phyloP scores from a whole-genome alignment of 2,329 filamentous ascomycete genomes.

The Clarireedia paspali region DNA sequence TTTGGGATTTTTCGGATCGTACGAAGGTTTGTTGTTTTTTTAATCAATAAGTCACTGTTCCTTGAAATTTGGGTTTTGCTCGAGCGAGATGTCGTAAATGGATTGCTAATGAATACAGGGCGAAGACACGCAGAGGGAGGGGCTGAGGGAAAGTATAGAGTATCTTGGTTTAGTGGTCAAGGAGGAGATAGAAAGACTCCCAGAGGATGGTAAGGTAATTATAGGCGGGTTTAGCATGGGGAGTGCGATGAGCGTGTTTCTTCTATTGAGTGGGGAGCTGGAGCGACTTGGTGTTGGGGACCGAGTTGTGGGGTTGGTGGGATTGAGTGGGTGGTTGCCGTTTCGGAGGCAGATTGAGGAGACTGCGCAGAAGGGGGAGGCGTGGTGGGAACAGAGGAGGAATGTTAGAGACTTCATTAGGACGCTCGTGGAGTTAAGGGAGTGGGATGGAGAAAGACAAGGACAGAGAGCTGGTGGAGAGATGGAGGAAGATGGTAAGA shows the following conservation, averaged over 20 bases:
- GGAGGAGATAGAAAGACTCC: slow-evolving; percentile 6
- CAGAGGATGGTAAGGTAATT: slow-evolving; percentile 1
- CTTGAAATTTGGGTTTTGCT: too few species aligned
- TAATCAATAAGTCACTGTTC: too few species aligned
- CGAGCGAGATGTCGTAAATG: too few species aligned
- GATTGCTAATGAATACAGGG: background rate
- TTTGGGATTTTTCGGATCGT: slow-evolving; percentile 20
- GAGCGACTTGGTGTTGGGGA: background rate
- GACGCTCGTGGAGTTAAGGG: too few species aligned
- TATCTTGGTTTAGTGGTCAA: slow-evolving; percentile 14
- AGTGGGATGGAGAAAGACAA: too few species aligned
- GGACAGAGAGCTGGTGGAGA: background rate
- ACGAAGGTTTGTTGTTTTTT: background rate
- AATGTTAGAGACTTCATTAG: too few species aligned
- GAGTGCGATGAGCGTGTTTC: slow-evolving; percentile 16
- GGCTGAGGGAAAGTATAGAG: slow-evolving; percentile 10
- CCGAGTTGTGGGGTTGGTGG: slow-evolving; percentile 13
- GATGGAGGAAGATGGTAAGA: background rate
- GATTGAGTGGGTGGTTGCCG: slow-evolving; percentile 24
- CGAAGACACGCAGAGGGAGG: slow-evolving; percentile 7
- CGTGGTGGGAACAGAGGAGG: too few species aligned
- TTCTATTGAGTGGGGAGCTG: slow-evolving; percentile 16
- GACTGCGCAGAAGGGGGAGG: background rate
- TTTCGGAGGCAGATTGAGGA: slow-evolving; percentile 14
- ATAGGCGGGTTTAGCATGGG: slow-evolving; percentile 22